phyloP scores from a whole-genome alignment of 2,329 filamentous ascomycete genomes.

The Lachnellula hyalina region DNA sequence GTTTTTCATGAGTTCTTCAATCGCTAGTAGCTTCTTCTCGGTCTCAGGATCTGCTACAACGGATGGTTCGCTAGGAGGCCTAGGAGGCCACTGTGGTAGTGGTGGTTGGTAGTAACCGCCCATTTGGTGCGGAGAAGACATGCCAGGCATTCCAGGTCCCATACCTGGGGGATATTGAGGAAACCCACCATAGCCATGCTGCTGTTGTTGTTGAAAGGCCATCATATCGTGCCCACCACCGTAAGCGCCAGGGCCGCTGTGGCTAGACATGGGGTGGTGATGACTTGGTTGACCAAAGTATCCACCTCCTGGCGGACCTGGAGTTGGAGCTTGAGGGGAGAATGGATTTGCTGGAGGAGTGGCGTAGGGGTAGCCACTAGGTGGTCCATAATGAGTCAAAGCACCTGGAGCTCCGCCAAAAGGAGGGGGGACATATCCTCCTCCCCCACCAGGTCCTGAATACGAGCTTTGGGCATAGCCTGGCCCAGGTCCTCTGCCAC shows the following conservation, averaged over 20 bases:
- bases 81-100: constrained; percentile 23
- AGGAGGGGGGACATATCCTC: constrained; percentile 25
- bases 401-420: constrained; percentile 26
- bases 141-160: constrained; percentile 15
- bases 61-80: constrained; percentile 14
- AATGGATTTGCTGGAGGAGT: constrained; percentile 26
- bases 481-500: constrained; percentile 22
- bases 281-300: constrained; percentile 24
- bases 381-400: constrained; percentile 28
- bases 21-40: constrained; percentile 53
- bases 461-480: constrained; percentile 29
- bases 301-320: constrained; percentile 23
- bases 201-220: constrained; percentile 28
- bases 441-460: constrained; percentile 14
- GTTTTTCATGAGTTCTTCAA: constrained; percentile 47
- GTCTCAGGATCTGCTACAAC: constrained; percentile 33
- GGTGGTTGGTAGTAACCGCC: constrained; percentile 13
- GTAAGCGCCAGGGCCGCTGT: constrained; percentile 22
- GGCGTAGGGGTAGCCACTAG: constrained; percentile 19
- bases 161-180: constrained; percentile 10
- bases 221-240: constrained; percentile 26
- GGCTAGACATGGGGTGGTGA: constrained; percentile 40
- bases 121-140: constrained; percentile 16
- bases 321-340: constrained; percentile 23
- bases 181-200: constrained; percentile 21